Conservation (phyloP, 495 filamentous ascomycete species). For the Aspergillus ellipticus region DNA sequence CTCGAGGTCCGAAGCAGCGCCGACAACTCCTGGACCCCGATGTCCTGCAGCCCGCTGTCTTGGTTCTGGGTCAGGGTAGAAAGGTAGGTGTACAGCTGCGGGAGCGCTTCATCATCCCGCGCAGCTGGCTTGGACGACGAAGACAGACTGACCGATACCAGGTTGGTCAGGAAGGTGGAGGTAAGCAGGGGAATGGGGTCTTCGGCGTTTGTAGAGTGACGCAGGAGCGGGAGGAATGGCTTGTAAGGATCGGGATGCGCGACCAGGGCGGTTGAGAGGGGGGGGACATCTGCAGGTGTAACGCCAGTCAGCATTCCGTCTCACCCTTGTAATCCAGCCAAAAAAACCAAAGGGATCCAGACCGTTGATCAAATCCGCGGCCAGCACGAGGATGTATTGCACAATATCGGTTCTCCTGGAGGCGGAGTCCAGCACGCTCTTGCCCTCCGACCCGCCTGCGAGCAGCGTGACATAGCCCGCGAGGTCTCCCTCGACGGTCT, state of each 20-base stretch:
- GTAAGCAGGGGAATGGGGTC: conserved; percentile 86
- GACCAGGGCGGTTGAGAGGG: conserved; percentile 69
- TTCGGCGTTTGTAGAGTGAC: conserved; percentile 73
- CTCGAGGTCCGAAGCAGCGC: conserved; percentile 71
- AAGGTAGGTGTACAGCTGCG: conserved; percentile 83
- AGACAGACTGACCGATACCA: conserved; percentile 69
- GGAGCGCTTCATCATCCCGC: conserved; percentile 71
- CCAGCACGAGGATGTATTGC: conserved; percentile 89
- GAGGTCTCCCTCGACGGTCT: conserved; percentile 75
- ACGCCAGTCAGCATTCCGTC: not conserved
- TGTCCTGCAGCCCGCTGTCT: conserved; percentile 88
- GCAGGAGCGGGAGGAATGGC: conserved; percentile 81
- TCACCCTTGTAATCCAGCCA: not conserved
- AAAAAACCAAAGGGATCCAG: conserved; percentile 6
- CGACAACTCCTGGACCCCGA: conserved; percentile 89
- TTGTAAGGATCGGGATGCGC: conserved; percentile 75
- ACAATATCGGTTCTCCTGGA: conserved; percentile 79
- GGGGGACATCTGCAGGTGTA: conserved; percentile 62
- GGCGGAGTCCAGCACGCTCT: conserved; percentile 78
- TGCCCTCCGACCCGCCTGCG: conserved; percentile 64
- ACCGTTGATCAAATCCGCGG: conserved; percentile 88
- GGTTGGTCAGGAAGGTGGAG: conserved; percentile 77
- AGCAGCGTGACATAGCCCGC: conserved; percentile 75
- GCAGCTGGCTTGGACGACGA: conserved; percentile 49
- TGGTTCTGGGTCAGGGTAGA: conserved; percentile 72